Conservation (phyloP, 306 rosid species). For the Acacia acuminata region DNA sequence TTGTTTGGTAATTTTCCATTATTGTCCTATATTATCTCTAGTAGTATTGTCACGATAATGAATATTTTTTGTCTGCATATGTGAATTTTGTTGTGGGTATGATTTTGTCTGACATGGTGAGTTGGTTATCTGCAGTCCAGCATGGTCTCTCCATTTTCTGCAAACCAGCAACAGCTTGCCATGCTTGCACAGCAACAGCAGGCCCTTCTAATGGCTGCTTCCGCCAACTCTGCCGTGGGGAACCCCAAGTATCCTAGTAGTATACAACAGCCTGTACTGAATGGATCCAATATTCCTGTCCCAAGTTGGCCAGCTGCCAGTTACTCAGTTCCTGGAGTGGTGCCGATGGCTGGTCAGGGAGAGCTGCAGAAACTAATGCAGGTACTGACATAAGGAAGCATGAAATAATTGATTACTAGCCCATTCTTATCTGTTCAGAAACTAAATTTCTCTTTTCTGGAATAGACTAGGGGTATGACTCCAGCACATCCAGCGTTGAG, state of each 20-base stretch:
- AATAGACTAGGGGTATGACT: constrained; percentile 55
- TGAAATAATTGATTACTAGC: constrained; percentile 23
- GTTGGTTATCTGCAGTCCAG: constrained; percentile 63
- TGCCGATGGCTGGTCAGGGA: constrained; percentile 59
- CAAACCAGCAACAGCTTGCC: constrained; percentile 90
- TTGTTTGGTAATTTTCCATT: constrained; percentile 15
- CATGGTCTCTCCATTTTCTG: constrained; percentile 79
- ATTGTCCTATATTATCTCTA: background rate
- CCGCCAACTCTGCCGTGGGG: constrained; percentile 60
- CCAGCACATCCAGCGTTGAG: constrained; percentile 49
- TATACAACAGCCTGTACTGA: constrained; percentile 45
- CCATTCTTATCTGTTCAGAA: constrained; percentile 24
- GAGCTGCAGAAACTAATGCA: constrained; percentile 62
- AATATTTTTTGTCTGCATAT: constrained; percentile 5
- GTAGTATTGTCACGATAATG: background rate
- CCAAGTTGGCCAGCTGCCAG: constrained; percentile 76
- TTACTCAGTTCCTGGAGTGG: constrained; percentile 61
- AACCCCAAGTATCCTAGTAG: constrained; percentile 49
- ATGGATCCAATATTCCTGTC: constrained; percentile 49
- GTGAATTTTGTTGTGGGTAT: background rate
- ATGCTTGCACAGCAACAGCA: constrained; percentile 92
- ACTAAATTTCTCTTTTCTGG: constrained; percentile 37
- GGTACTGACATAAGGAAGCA: constrained; percentile 44
- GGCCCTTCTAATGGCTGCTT: constrained; percentile 82
- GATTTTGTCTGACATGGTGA: constrained; percentile 30